Percentiles rank a stretch among this genome's conserved stretches.
Evolutionary conservation across 768 basidiomycete species (phyloP).

Genomic region (Dacryopinax primogenitus): DNA sequence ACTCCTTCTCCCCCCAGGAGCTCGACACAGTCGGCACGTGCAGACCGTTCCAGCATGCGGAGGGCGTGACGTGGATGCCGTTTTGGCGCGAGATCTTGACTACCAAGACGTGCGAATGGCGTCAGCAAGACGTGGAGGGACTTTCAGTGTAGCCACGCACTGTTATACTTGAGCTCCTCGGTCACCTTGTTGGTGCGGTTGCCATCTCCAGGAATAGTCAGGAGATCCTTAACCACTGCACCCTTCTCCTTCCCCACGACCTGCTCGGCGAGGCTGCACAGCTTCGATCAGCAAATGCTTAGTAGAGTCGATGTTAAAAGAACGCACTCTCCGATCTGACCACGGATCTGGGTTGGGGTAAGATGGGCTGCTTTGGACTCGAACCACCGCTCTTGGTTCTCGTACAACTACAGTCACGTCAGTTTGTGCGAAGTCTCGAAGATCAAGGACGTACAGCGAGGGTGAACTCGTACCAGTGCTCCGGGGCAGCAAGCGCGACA

Average conservation of each 20-base stretch:
- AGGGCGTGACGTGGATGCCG: conserved; percentile 81
- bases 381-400: conserved; percentile 59
- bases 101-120: conserved; percentile 23
- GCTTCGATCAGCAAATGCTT: not conserved
- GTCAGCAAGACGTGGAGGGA: too few relatives aligned
- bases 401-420: conserved; percentile 47
- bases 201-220: conserved; percentile 46
- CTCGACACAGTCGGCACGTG: conserved; percentile 63
- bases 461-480: conserved; percentile 39
- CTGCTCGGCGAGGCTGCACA: conserved; percentile 34
- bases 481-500: conserved; percentile 55
- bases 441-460: conserved; percentile 3
- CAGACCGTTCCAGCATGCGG: conserved; percentile 58
- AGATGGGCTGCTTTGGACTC: conserved; percentile 57
- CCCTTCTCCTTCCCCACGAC: conserved; percentile 41
- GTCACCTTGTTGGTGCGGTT: conserved; percentile 75
- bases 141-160: conserved; percentile 43
- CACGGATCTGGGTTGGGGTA: conserved; percentile 60
- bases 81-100: conserved; percentile 90
- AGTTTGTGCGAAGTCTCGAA: not conserved
- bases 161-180: conserved; percentile 77
- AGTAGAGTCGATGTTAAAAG: not conserved
- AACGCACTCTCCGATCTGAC: conserved; percentile 41
- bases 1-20: conserved; percentile 70
- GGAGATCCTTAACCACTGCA: conserved; percentile 45